Evolutionary conservation across 2,329 filamentous ascomycete genomes (phyloP).

Genomic region (Botrytis porri): DNA sequence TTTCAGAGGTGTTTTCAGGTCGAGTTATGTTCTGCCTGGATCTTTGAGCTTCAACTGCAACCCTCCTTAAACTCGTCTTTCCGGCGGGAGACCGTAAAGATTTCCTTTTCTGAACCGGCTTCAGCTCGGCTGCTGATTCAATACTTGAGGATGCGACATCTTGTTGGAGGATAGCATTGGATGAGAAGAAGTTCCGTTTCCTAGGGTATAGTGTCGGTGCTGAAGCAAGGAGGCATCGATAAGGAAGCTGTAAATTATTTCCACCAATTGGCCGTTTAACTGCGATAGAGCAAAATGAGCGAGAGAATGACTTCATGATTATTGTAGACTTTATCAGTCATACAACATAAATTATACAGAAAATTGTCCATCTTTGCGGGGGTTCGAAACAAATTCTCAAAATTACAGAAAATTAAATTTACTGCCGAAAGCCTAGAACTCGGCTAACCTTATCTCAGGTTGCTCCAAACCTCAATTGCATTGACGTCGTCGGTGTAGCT

Average conservation of each 20-base stretch:
- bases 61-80: conserved; percentile 76
- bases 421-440: conserved; percentile 21
- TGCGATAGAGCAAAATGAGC: conserved; percentile 25
- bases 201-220: conserved; percentile 43
- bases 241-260: conserved; percentile 20
- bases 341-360: background rate
- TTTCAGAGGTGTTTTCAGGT: conserved; percentile 25
- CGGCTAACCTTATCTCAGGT: conserved; percentile 13
- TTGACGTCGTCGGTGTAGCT: conserved; percentile 30
- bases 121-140: conserved; percentile 1
- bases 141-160: conserved; percentile 15
- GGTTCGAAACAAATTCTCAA: background rate
- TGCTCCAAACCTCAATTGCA: conserved; percentile 27
- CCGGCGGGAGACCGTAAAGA: conserved; percentile 49
- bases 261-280: conserved; percentile 26
- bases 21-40: conserved; percentile 43
- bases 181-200: conserved; percentile 64
- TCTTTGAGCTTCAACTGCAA: conserved; percentile 80
- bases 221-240: conserved; percentile 41
- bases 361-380: conserved; percentile 12
- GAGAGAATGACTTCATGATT: conserved; percentile 32
- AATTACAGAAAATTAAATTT: conserved; percentile 5
- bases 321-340: background rate
- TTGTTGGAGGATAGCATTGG: conserved; percentile 54
- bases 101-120: conserved; percentile 42